A percentile compares a stretch with the other conserved stretches of the same genome.
Evolutionary conservation across 2,329 filamentous ascomycete species (phyloP).

Genomic region (Aspergillus unguis): DNA sequence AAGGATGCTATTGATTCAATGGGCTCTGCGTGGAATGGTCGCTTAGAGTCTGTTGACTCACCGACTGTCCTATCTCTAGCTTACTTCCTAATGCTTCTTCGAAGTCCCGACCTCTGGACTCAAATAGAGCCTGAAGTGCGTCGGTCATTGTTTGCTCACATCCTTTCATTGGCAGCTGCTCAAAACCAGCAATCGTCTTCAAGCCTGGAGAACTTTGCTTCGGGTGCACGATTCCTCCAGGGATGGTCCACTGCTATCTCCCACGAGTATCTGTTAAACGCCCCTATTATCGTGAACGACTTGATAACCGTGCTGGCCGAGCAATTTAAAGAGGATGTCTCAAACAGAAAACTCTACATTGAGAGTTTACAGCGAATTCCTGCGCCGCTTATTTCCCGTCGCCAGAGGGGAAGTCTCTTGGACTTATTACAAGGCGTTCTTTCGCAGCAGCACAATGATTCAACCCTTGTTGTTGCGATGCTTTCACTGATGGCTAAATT

Average conservation of each 20-base stretch:
- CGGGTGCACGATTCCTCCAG: constrained; percentile 33
- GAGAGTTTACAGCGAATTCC: constrained; percentile 38
- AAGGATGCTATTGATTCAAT: constrained; percentile 26
- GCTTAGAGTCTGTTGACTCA: constrained; percentile 33
- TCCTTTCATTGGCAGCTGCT: constrained; percentile 31
- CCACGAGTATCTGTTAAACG: constrained; percentile 38
- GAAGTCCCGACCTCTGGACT: constrained; percentile 29
- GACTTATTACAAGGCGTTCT: constrained; percentile 35
- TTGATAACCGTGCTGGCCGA: constrained; percentile 33
- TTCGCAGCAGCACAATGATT: constrained; percentile 24
- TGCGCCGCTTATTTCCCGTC: constrained; percentile 35
- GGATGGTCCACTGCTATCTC: constrained; percentile 39
- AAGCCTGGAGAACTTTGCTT: constrained; percentile 25
- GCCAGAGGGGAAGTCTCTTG: constrained; percentile 32
- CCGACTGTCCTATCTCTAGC: constrained; percentile 31
- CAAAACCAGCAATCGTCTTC: constrained; percentile 26
- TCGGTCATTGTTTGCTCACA: constrained; percentile 30
- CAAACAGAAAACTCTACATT: constrained; percentile 29
- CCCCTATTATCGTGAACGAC: constrained; percentile 33
- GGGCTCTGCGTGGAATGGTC: constrained; percentile 37
- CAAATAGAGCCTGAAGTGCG: constrained; percentile 30
- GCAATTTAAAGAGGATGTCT: constrained; percentile 28
- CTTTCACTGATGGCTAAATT: constrained; percentile 41
- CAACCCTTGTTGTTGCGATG: constrained; percentile 30
- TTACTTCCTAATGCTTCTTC: constrained; percentile 34